These are phyloP conservation scores for Globisporangium sylvaticum DNA, from an alignment of 352 stramenopile genomes.

Conservation along the genomic window DNA sequence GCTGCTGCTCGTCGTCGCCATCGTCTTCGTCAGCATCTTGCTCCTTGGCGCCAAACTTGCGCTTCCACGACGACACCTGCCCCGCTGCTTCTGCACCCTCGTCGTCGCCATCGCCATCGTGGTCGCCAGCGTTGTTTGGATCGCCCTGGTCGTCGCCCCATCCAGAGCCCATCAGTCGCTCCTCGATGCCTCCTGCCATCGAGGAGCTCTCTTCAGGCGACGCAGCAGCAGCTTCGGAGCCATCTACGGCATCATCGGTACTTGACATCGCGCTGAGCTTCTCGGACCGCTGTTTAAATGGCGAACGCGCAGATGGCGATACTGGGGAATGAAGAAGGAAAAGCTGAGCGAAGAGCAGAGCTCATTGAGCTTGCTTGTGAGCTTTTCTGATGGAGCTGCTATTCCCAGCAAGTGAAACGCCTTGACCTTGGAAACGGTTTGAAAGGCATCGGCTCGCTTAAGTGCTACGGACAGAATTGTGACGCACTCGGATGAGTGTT, in stretches of 20 bases:
- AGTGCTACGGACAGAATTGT: neutral
- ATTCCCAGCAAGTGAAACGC: slow-evolving; percentile 1
- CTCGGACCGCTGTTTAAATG: neutral
- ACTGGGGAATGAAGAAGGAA: neutral
- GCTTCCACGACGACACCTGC: slow-evolving; percentile 13
- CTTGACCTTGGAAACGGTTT: neutral
- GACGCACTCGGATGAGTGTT: too few relatives aligned
- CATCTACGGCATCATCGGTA: neutral
- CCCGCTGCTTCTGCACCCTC: slow-evolving; percentile 14
- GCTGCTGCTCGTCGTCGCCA: slow-evolving; percentile 19
- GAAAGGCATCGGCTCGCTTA: neutral
- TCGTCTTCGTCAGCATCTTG: slow-evolving; percentile 9
- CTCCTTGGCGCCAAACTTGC: slow-evolving; percentile 21
- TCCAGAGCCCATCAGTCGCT: slow-evolving; percentile 17
- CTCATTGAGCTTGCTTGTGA: neutral
- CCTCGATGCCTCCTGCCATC: slow-evolving; percentile 16
- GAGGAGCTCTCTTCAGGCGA: neutral
- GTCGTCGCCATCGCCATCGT: neutral
- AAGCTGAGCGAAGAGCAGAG: neutral
- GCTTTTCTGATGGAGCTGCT: neutral
- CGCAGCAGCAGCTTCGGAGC: neutral
- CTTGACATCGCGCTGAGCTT: slow-evolving; percentile 12
- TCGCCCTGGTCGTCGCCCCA: slow-evolving; percentile 23
- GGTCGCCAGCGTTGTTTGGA: slow-evolving; percentile 6
- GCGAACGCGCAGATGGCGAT: neutral